These are phyloP conservation scores for Boletus tylopilopsis DNA, from an alignment of 768 basidiomycete genomes.

Conservation along the genomic window DNA sequence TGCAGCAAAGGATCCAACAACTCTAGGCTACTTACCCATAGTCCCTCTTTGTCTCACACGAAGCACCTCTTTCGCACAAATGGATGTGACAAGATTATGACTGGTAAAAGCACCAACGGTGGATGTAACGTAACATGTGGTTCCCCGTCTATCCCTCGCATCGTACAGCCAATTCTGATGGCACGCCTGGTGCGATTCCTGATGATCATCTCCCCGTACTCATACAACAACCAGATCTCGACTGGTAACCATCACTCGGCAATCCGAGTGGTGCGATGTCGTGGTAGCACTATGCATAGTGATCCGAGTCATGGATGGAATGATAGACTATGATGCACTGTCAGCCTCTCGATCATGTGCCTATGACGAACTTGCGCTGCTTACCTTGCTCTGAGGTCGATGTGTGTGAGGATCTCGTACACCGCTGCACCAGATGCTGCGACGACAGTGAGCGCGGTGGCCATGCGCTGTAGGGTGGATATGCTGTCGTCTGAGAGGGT, in stretches of 20 bases:
- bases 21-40: conserved; percentile 40
- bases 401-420: conserved; percentile 24
- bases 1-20: conserved; percentile 79
- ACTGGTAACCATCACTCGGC: not conserved
- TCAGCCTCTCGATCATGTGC: not conserved
- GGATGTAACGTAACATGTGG: conserved; percentile 6
- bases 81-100: not conserved
- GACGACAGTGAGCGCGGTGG: conserved; percentile 26
- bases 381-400: conserved; percentile 18
- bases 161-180: conserved; percentile 3
- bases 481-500: conserved; percentile 24
- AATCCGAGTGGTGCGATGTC: no score
- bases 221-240: conserved; percentile 13
- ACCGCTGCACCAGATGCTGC: conserved; percentile 33
- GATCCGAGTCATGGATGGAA: conserved; percentile 13
- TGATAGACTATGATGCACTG: conserved; percentile 5
- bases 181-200: not conserved
- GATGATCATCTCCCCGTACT: not conserved
- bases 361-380: not conserved
- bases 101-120: not conserved
- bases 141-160: not conserved
- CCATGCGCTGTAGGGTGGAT: conserved; percentile 23
- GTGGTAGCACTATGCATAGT: not conserved
- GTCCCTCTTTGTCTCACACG: not conserved
- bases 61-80: not conserved